Conservation (phyloP, 1,284 basidiomycete genomes). For the Ustilago cynodontis region DNA sequence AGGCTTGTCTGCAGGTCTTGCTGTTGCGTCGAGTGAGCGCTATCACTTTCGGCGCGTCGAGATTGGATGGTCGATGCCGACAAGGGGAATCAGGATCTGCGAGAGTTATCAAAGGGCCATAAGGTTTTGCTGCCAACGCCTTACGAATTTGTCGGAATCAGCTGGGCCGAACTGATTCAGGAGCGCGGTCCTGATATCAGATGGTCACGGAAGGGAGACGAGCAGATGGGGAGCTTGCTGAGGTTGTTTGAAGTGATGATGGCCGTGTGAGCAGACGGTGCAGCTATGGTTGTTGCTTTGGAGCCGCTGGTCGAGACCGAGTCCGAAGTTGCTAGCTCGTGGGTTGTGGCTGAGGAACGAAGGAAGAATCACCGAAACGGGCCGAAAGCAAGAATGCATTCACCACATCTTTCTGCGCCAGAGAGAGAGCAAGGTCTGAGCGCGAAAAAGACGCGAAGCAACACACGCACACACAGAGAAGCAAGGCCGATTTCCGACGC, state of each 20-base stretch:
- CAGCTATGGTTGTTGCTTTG: neutral
- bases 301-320: neutral
- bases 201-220: neutral
- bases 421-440: neutral
- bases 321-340: neutral
- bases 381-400: neutral
- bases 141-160: too few species aligned
- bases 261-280: too few species aligned
- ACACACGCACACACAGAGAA: neutral
- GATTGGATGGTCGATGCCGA: neutral
- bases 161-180: too few species aligned
- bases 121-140: too few species aligned
- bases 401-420: neutral
- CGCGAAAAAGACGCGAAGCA: constrained; percentile 4
- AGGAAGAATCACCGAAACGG: neutral
- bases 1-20: neutral
- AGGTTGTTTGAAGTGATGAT: too few species aligned
- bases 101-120: neutral
- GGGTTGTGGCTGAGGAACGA: neutral
- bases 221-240: neutral
- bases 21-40: neutral
- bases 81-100: neutral
- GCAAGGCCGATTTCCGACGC: constrained; percentile 1
- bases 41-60: neutral
- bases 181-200: too few species aligned